These are phyloP conservation scores for Hymenotorrendiella dingleyae DNA, from an alignment of 2,329 filamentous ascomycete species.

Conservation along the genomic window DNA sequence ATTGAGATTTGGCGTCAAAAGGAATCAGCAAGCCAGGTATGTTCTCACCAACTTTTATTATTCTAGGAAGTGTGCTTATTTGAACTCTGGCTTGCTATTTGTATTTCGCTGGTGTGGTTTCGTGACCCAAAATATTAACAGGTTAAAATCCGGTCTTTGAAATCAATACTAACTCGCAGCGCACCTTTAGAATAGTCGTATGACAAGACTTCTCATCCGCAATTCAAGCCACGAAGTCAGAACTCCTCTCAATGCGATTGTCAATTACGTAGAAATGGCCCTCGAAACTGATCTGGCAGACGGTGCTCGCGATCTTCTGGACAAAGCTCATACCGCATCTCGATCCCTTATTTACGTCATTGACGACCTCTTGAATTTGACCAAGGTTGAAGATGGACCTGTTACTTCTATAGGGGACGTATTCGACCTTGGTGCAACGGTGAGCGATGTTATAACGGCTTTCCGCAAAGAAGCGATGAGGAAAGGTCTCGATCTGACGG, in stretches of 20 bases:
- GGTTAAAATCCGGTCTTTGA: too few relatives aligned
- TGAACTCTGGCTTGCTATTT: too few relatives aligned
- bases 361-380: constrained; percentile 20
- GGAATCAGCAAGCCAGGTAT: constrained; percentile 13
- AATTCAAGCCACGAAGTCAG: constrained; percentile 23
- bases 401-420: constrained; percentile 11
- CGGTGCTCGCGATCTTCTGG: constrained; percentile 16
- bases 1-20: constrained; percentile 23
- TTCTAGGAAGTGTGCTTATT: too few relatives aligned
- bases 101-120: too few relatives aligned
- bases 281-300: constrained; percentile 17
- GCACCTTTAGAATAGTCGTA: constrained; percentile 12
- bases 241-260: constrained; percentile 20
- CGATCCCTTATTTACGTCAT: constrained; percentile 18
- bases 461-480: constrained; percentile 19
- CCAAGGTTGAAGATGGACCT: constrained; percentile 16
- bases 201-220: constrained; percentile 18
- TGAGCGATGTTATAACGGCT: constrained; percentile 13
- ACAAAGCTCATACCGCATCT: constrained; percentile 18
- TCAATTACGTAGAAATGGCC: constrained; percentile 23
- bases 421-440: constrained; percentile 14
- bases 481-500: constrained; percentile 17
- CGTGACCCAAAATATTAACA: too few relatives aligned
- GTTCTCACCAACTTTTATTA: too few relatives aligned
- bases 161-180: too few relatives aligned